Evolutionary conservation across 176 grass and related monocot genomes (phyloP), one percentile per base, ranked within the genome.

Genomic region (Paspalum notatum): DNA sequence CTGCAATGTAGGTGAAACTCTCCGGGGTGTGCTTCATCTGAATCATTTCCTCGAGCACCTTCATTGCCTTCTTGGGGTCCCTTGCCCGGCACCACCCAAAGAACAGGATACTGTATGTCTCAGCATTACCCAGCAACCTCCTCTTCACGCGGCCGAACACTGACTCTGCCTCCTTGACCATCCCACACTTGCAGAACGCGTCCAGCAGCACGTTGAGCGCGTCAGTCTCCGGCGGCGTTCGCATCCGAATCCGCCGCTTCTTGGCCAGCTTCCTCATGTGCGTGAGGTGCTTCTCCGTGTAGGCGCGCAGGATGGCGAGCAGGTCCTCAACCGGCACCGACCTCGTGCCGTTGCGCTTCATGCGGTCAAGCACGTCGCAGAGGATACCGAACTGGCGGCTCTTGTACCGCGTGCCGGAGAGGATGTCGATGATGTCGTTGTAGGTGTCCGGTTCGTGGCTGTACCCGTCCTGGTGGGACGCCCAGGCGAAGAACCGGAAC

Each of bases 401-500:
- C 87, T 91, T 98, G 86, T 98, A 98, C n/a, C 83, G 61, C n/a
- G 92, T 98, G 79, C 90, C 85, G 12, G 92, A 98, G 74, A 98
- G 89, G 64, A 95, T 80, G 62, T 98, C 96, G 51, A 98, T 95
- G 75, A 98, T 85, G 53, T 87, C 84, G 80, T 87, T 91, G 79
- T 95, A 98, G 9, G 81, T 83, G n/a, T 21, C 41, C 9, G 88
- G 81, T 39, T 91, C 83, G 68, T 98, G 96, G 66, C 12, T 66
- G 82, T 98, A 98, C 14, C 62, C 82, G n/a, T 78, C 78, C 84
- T 89, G 90, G 61, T 74, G 82, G 16, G 83, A 80, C 0, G 83
- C 88, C 90, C 92, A 98, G 39, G 82, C 82, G 82, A 98, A 95
- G 84, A 98, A 98, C 12, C 88, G 68, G 77, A 98, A 95, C 17